Evolutionary conservation across 331 rosid genomes (phyloP).

Genomic region (Malus hybrid): DNA sequence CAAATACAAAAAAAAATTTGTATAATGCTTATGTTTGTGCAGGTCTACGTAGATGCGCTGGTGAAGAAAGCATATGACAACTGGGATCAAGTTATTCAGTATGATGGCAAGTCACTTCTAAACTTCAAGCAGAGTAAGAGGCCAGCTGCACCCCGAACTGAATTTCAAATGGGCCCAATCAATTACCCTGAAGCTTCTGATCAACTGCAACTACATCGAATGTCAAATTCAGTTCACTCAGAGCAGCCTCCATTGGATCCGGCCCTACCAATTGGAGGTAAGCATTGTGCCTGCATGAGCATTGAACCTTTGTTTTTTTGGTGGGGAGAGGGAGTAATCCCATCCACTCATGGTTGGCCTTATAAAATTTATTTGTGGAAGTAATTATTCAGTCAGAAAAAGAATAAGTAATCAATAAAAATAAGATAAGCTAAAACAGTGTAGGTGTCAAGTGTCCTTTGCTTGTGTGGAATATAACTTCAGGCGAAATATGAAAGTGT

Average conservation of each 20-base stretch:
- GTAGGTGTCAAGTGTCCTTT: background rate
- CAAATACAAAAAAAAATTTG: background rate
- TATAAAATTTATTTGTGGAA: no score
- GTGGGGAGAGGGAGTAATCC: background rate
- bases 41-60: conserved; percentile 77
- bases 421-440: background rate
- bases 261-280: conserved; percentile 55
- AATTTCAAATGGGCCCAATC: conserved; percentile 35
- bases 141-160: conserved; percentile 38
- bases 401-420: background rate
- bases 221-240: conserved; percentile 40
- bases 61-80: conserved; percentile 93
- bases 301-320: background rate
- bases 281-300: conserved; percentile 13
- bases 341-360: background rate
- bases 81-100: conserved; percentile 81
- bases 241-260: conserved; percentile 53
- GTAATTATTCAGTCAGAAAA: background rate
- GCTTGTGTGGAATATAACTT: background rate
- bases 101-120: conserved; percentile 81
- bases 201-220: conserved; percentile 34
- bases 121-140: conserved; percentile 38
- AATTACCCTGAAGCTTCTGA: conserved; percentile 42
- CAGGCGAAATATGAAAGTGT: background rate
- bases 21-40: conserved; percentile 29